These are phyloP conservation scores for Penicillium mononematosum DNA, from an alignment of 495 filamentous ascomycete species.

Conservation along the genomic window DNA sequence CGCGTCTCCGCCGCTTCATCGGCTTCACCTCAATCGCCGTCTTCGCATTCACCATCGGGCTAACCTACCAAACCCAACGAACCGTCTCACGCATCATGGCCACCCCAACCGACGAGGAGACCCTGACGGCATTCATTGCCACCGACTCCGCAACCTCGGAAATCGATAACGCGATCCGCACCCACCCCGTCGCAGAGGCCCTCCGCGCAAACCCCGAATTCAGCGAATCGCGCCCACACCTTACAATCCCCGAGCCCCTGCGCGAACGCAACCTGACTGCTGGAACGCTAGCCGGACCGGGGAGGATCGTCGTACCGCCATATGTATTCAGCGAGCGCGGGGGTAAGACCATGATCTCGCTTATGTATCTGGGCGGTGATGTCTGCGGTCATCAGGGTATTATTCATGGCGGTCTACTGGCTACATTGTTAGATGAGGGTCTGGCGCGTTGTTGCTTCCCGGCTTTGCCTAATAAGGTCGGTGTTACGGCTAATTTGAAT, in stretches of 20 bases:
- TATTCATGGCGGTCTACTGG: slow-evolving; percentile 86
- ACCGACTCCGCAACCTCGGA: slow-evolving; percentile 57
- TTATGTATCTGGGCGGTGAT: slow-evolving; percentile 76
- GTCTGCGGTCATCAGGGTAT: slow-evolving; percentile 91
- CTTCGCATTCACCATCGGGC: slow-evolving; percentile 37
- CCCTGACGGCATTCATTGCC: slow-evolving; percentile 64
- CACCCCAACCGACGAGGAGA: slow-evolving; percentile 63
- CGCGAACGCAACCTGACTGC: slow-evolving; percentile 76
- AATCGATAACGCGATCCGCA: slow-evolving; percentile 70
- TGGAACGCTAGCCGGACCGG: slow-evolving; percentile 72
- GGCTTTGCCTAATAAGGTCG: slow-evolving; percentile 83
- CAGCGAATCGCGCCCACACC: slow-evolving; percentile 77
- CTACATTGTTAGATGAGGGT: slow-evolving; percentile 90
- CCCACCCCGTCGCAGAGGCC: slow-evolving; percentile 65
- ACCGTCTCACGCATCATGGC: slow-evolving; percentile 44
- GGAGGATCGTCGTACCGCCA: slow-evolving; percentile 80
- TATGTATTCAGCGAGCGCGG: slow-evolving; percentile 67
- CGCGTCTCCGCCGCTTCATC: slow-evolving; percentile 37
- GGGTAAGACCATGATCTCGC: slow-evolving; percentile 69
- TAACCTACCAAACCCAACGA: slow-evolving; percentile 26
- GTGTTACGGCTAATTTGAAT: slow-evolving; percentile 86
- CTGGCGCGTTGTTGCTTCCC: slow-evolving; percentile 88
- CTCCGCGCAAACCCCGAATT: slow-evolving; percentile 68
- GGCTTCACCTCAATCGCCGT: slow-evolving; percentile 43
- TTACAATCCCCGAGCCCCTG: slow-evolving; percentile 71